Base-by-base conservation (phyloP, 169 alveolate genomes). In the Haemoproteus tartakovskyi region DNA sequence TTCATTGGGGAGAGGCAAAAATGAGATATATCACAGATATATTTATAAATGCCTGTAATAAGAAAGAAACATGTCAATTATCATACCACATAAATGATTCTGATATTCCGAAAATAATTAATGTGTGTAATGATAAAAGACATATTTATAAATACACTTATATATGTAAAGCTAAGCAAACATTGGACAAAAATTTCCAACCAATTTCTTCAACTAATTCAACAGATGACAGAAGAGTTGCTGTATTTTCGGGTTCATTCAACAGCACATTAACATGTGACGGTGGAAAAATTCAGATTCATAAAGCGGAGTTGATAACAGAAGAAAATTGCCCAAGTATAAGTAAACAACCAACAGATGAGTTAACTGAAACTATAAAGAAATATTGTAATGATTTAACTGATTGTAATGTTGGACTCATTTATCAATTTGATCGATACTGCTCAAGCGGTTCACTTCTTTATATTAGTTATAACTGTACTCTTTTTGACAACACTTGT, bases 401-500 rank as follows among this genome's bases (percentile, higher is more conserved):
- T 12, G 41, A 38, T 38, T 64, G 81, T 38, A 60, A 64, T 40
- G 27, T 64, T 3, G 81, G 81, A 9, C 12, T 38, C 11, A 51
- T 36, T 1, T 36, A 64, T 46, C 64, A 64, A 30, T 64, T 64
- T 52, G 81, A 64, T 21, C 50, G 70, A 1, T 64, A 64, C 14
- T 64, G 81, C 16, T 40, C 40, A 2, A 51, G 18, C 29, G 67
- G 38, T 52, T 59, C 50, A 19, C 54, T 52, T 52, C 81, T 64
- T 11, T 64, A 21, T 26, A 51, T 64, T 6, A 30, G 52, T 8
- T 64, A 64, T 19, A 40, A 45, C 2, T 64, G 81, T 27, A 11
- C 11, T n/a, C 24, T 40, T 22, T 56, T 64, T 14, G 50, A 67
- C 22, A 19, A 0, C 12, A 36, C 12, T 9, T 64, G 81, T 12